Conservation (phyloP, 306 rosid genomes). For the Ammopiptanthus mongolicus region DNA sequence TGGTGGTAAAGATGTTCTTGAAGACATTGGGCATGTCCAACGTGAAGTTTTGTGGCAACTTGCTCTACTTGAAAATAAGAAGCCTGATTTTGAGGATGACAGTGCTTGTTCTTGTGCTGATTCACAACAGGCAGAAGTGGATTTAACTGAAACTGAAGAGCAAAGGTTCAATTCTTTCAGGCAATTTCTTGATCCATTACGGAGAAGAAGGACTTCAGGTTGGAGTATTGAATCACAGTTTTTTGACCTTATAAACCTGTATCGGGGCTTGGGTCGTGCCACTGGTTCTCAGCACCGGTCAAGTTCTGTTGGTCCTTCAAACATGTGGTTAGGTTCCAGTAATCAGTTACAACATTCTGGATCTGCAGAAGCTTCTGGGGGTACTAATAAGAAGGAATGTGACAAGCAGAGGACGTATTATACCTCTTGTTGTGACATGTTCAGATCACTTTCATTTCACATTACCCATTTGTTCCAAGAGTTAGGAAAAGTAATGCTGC, state of each 20-base stretch:
- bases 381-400: conserved; percentile 47
- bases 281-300: conserved; percentile 60
- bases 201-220: conserved; percentile 82
- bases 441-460: conserved; percentile 88
- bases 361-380: conserved; percentile 50
- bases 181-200: conserved; percentile 86
- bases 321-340: conserved; percentile 44
- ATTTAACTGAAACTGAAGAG: conserved; percentile 70
- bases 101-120: conserved; percentile 56
- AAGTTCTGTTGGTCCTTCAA: conserved; percentile 47
- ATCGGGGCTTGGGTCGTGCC: conserved; percentile 86
- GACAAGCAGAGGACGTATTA: conserved; percentile 70
- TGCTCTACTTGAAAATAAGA: conserved; percentile 76
- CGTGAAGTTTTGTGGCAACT: conserved; percentile 91
- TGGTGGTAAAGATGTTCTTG: conserved; percentile 81
- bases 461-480: conserved; percentile 92
- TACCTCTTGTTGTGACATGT: conserved; percentile 80
- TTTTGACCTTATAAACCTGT: conserved; percentile 81
- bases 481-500: conserved; percentile 84
- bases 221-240: conserved; percentile 94
- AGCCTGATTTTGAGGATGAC: conserved; percentile 65
- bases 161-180: conserved; percentile 88
- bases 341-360: conserved; percentile 47
- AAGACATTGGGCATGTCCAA: conserved; percentile 78
- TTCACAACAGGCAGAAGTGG: conserved; percentile 58